Evolutionary conservation across 2,329 filamentous ascomycete genomes (phyloP).

Genomic region (Metarhizium anisopliae): DNA sequence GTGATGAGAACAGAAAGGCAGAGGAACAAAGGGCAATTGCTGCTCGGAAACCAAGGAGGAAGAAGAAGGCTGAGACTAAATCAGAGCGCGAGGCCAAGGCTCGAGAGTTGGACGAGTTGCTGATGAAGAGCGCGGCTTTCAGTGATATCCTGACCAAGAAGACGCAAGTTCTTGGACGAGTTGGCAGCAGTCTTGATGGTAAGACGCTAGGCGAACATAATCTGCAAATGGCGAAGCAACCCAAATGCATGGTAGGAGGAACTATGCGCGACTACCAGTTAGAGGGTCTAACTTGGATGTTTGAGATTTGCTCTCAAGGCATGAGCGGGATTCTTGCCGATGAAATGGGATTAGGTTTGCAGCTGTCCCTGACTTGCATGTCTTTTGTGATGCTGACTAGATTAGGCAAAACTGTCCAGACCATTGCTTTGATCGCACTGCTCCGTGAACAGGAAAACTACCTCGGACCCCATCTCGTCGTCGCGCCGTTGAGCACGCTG

Average conservation of each 20-base stretch:
- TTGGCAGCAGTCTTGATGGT: constrained; percentile 51
- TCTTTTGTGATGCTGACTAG: constrained; percentile 5
- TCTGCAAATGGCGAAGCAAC: constrained; percentile 75
- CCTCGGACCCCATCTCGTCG: constrained; percentile 78
- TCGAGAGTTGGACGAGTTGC: constrained; percentile 47
- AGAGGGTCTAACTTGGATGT: constrained; percentile 93
- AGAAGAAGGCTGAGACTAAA: constrained; percentile 42
- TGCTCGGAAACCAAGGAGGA: constrained; percentile 31
- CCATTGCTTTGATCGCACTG: constrained; percentile 78
- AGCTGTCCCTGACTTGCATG: background rate
- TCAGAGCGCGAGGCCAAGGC: constrained; percentile 49
- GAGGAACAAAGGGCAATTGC: constrained; percentile 36
- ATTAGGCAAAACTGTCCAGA: constrained; percentile 80
- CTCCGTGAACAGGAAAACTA: constrained; percentile 80
- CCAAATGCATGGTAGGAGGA: constrained; percentile 74
- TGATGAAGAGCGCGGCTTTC: constrained; percentile 51
- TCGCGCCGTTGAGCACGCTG: constrained; percentile 82
- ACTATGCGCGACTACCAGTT: constrained; percentile 92
- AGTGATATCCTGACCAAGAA: constrained; percentile 55
- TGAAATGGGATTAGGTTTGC: constrained; percentile 74
- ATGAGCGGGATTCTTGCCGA: constrained; percentile 87
- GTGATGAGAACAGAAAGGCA: constrained; percentile 31
- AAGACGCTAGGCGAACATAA: constrained; percentile 54
- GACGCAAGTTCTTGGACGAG: constrained; percentile 52
- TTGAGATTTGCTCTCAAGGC: constrained; percentile 69